Evolutionary conservation across 1,284 basidiomycete genomes (phyloP).

Genomic region (Ganoderma sp.): DNA sequence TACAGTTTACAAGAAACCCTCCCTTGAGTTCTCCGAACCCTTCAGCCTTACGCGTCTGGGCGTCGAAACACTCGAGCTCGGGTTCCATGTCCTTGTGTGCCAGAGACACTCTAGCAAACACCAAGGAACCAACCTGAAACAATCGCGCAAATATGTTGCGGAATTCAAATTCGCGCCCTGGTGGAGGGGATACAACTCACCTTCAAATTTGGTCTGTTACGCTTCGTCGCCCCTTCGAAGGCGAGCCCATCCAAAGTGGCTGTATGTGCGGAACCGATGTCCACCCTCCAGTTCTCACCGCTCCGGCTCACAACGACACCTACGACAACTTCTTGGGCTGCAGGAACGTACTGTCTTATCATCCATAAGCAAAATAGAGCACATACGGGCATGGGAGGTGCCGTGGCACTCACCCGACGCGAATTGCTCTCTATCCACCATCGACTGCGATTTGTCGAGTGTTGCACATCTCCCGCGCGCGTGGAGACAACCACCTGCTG

Average conservation of each 20-base stretch:
- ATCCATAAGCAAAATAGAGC: slow-evolving; percentile 14
- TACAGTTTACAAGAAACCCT: slow-evolving; percentile 78
- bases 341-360: slow-evolving; percentile 77
- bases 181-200: slow-evolving; percentile 44
- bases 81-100: slow-evolving; percentile 92
- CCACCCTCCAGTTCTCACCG: slow-evolving; percentile 83
- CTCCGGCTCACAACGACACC: slow-evolving; percentile 72
- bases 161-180: neutral
- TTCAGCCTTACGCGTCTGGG: slow-evolving; percentile 81
- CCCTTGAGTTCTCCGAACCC: slow-evolving; percentile 85
- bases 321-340: slow-evolving; percentile 80
- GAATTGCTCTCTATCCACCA: slow-evolving; percentile 87
- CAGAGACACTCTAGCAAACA: slow-evolving; percentile 84
- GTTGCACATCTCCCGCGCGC: slow-evolving; percentile 68
- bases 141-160: neutral
- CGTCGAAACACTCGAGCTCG: slow-evolving; percentile 87
- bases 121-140: slow-evolving; percentile 73
- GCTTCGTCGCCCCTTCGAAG: slow-evolving; percentile 86
- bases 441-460: slow-evolving; percentile 71
- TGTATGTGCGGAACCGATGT: slow-evolving; percentile 80
- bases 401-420: slow-evolving; percentile 59
- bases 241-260: slow-evolving; percentile 82
- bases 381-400: neutral
- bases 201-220: slow-evolving; percentile 85
- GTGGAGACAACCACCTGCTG: slow-evolving; percentile 61